These are phyloP conservation scores for Penicillium sp. DNA, from an alignment of 2,329 filamentous ascomycete genomes.

Conservation along the genomic window DNA sequence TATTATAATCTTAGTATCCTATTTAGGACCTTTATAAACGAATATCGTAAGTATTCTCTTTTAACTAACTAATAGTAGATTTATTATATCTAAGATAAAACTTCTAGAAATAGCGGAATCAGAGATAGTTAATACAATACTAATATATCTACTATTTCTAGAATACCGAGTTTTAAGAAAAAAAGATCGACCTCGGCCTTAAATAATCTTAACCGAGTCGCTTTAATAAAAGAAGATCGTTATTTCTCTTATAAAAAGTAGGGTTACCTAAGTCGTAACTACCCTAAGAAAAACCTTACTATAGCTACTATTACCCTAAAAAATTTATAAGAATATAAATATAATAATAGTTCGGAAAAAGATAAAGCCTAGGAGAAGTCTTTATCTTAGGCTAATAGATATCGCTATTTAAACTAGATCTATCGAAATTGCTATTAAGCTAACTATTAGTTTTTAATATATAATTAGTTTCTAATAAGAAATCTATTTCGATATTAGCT, in stretches of 20 bases:
- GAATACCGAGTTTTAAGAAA: too few relatives aligned
- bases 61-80: too few relatives aligned
- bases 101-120: too few relatives aligned
- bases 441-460: slow-evolving; percentile 5
- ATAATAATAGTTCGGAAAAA: neutral
- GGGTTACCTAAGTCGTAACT: neutral
- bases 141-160: too few relatives aligned
- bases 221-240: neutral
- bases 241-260: neutral
- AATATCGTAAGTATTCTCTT: too few relatives aligned
- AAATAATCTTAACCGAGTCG: neutral
- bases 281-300: neutral
- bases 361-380: slow-evolving; percentile 8
- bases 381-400: neutral
- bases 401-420: neutral
- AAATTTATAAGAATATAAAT: neutral
- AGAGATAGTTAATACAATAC: too few relatives aligned
- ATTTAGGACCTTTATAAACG: too few relatives aligned
- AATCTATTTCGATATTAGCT: neutral
- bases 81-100: too few relatives aligned
- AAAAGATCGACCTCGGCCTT: too few relatives aligned
- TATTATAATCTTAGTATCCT: too few relatives aligned
- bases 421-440: neutral
- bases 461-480: slow-evolving; percentile 4
- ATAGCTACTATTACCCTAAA: neutral